phyloP scores from a whole-genome alignment of 768 basidiomycete species.

The Boletus huronensis region DNA sequence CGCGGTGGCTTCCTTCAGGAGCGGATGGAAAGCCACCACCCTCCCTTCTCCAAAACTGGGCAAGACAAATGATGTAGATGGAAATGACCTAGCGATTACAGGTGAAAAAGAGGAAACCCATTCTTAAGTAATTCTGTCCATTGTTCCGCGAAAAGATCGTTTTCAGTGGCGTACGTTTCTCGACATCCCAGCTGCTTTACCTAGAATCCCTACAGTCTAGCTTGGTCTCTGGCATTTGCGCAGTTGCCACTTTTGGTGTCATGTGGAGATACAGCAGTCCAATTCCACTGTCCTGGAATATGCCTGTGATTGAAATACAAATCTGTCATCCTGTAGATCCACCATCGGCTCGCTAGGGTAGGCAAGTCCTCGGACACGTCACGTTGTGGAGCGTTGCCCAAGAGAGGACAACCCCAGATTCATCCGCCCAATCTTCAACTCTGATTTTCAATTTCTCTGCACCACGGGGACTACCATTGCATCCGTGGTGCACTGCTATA shows the following conservation, averaged over 20 bases:
- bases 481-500: background rate
- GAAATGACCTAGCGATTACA: background rate
- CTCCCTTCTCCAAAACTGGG: constrained; percentile 8
- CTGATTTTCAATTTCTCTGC: no score
- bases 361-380: no score
- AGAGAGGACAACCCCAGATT: background rate
- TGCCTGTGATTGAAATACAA: background rate
- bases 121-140: constrained; percentile 6
- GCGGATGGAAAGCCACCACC: constrained; percentile 70
- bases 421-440: background rate
- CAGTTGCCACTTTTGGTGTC: background rate
- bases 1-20: constrained; percentile 58
- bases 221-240: background rate
- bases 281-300: background rate
- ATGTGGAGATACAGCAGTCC: background rate
- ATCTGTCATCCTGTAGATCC: background rate
- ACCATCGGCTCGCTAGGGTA: background rate
- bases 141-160: background rate
- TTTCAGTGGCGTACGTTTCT: background rate
- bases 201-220: no score
- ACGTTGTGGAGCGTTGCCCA: no score
- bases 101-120: constrained; percentile 11
- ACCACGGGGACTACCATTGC: background rate
- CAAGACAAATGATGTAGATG: background rate
- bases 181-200: background rate